Conservation (phyloP, 805 yeast genomes). For the Starmerella davenportii region DNA sequence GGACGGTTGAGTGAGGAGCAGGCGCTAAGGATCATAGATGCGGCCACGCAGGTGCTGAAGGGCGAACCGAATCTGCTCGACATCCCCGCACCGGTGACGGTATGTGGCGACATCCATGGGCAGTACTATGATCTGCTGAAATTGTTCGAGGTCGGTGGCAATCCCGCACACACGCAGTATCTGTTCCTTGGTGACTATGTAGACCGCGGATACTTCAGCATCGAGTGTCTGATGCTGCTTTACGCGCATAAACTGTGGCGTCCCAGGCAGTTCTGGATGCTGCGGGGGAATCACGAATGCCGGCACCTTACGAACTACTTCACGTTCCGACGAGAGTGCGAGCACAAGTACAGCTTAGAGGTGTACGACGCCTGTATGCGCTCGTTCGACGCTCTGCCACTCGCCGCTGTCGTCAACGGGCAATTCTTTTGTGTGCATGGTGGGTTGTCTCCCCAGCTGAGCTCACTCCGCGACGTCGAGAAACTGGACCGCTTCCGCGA, state of each 20-base stretch:
- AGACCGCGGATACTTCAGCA: slow-evolving; percentile 80
- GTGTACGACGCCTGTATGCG: slow-evolving; percentile 58
- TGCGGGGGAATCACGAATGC: slow-evolving; percentile 92
- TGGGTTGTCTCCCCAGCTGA: slow-evolving; percentile 76
- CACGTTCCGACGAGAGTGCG: slow-evolving; percentile 79
- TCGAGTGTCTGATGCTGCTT: slow-evolving; percentile 50
- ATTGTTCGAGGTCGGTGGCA: slow-evolving; percentile 84
- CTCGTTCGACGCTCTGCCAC: slow-evolving; percentile 73
- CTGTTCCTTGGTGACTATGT: slow-evolving; percentile 87
- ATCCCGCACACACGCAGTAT: slow-evolving; percentile 58
- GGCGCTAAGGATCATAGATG: slow-evolving; percentile 43
- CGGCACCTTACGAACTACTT: slow-evolving; percentile 83
- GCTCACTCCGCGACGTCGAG: slow-evolving; percentile 47
- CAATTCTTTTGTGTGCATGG: slow-evolving; percentile 96
- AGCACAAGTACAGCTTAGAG: slow-evolving; percentile 49
- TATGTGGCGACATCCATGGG: slow-evolving; percentile 96
- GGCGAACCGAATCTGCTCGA: slow-evolving; percentile 62
- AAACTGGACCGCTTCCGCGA: slow-evolving; percentile 65
- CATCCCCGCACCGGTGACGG: slow-evolving; percentile 84
- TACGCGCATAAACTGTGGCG: slow-evolving; percentile 64
- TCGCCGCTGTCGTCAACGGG: slow-evolving; percentile 83
- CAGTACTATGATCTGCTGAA: slow-evolving; percentile 82
- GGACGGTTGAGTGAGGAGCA: slow-evolving; percentile 64
- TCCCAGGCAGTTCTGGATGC: slow-evolving; percentile 57
- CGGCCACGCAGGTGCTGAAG: slow-evolving; percentile 45